phyloP scores from a whole-genome alignment of 352 stramenopile species.

The Phytophthora capsici region DNA sequence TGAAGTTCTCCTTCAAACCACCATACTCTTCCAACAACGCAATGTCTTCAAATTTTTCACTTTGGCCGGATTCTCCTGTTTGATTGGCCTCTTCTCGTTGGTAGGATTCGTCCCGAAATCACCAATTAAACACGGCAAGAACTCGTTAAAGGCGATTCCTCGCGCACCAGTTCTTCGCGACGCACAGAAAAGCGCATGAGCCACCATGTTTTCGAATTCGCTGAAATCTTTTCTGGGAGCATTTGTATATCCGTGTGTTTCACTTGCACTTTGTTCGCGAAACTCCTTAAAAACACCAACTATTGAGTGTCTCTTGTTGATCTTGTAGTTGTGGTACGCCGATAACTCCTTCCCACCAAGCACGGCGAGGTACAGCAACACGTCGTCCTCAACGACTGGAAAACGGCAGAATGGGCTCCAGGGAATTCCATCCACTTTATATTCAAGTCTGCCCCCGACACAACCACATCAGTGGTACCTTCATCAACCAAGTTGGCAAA shows the following conservation, averaged over 20 bases:
- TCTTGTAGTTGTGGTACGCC: no score
- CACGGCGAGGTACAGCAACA: slow-evolving; percentile 42
- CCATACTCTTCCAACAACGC: neutral
- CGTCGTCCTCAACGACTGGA: neutral
- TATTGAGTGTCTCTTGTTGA: no score
- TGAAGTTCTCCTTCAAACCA: neutral
- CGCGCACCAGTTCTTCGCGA: slow-evolving; percentile 37
- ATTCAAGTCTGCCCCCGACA: no score
- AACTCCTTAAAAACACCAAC: neutral
- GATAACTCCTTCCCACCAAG: slow-evolving; percentile 33
- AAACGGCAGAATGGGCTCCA: neutral
- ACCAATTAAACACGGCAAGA: slow-evolving; percentile 22
- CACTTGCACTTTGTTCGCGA: neutral
- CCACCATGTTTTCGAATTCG: slow-evolving; percentile 38
- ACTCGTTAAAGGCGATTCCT: slow-evolving; percentile 34
- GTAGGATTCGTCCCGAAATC: neutral
- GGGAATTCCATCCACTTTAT: no score
- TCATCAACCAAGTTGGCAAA: neutral
- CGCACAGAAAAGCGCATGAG: slow-evolving; percentile 39
- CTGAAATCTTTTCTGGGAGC: neutral
- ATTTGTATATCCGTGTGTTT: neutral
- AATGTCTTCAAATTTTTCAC: neutral
- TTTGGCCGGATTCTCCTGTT: no score
- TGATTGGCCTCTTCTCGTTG: neutral
- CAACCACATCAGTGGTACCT: neutral